Evolutionary conservation across 2,329 filamentous ascomycete genomes (phyloP).

Genomic region (Hypoxylon sp.): DNA sequence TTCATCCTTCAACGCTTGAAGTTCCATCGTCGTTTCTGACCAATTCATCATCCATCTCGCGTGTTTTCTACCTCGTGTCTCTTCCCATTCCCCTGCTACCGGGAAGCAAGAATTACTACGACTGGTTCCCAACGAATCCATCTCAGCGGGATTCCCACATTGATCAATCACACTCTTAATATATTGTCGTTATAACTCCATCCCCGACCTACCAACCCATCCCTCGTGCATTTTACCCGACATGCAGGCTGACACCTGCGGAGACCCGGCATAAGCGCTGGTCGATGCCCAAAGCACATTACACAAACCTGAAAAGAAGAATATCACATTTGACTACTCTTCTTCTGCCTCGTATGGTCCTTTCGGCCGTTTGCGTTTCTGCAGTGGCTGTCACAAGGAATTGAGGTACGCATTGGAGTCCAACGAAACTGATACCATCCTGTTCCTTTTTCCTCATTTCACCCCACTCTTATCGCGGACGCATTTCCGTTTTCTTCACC

Average conservation of each 20-base stretch:
- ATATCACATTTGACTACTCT: conserved; percentile 1
- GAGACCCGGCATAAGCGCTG: conserved; percentile 29
- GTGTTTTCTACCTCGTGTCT: conserved; percentile 39
- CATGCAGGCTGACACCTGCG: conserved; percentile 46
- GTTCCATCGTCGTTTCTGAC: conserved; percentile 38
- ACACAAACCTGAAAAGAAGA: conserved; percentile 15
- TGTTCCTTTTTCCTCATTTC: conserved; percentile 20
- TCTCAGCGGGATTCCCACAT: conserved; percentile 28
- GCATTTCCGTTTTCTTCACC: conserved; percentile 51
- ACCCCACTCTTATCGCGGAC: conserved; percentile 37
- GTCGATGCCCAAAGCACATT: conserved; percentile 42
- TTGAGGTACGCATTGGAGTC: conserved; percentile 32
- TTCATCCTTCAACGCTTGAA: neutral
- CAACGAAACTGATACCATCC: conserved; percentile 31
- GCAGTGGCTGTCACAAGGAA: conserved; percentile 33
- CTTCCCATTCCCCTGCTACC: conserved; percentile 38
- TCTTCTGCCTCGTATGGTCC: conserved; percentile 7
- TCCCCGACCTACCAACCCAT: conserved; percentile 17
- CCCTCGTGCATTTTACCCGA: conserved; percentile 46
- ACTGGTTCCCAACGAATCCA: conserved; percentile 41
- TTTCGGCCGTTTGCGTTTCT: conserved; percentile 37
- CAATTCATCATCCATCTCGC: conserved; percentile 37
- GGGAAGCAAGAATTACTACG: conserved; percentile 40
- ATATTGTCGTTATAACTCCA: conserved; percentile 28
- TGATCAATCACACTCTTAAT: conserved; percentile 14